Evolutionary conservation across 768 basidiomycete species (phyloP).

Genomic region (Dentipellis fragilis): DNA sequence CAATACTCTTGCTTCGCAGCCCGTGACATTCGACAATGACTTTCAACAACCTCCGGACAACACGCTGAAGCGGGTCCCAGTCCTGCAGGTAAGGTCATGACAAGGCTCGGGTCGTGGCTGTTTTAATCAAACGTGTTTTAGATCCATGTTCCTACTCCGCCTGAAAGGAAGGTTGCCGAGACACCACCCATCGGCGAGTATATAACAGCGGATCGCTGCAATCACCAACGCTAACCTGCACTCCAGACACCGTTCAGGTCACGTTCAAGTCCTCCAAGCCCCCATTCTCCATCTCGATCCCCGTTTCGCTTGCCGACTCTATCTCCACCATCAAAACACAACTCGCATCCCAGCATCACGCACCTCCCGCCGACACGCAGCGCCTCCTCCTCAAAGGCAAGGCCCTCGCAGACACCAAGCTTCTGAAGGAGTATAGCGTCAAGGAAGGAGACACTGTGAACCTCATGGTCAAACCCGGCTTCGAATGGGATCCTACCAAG

Average conservation of each 20-base stretch:
- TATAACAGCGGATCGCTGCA: neutral
- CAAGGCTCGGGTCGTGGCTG: neutral
- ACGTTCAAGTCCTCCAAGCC: constrained; percentile 93
- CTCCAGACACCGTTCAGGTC: constrained; percentile 42
- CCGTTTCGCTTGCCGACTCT: constrained; percentile 73
- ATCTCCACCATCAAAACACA: constrained; percentile 71
- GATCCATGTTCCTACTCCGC: constrained; percentile 54
- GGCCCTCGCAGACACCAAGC: constrained; percentile 78
- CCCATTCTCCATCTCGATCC: constrained; percentile 59
- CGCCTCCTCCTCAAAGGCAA: constrained; percentile 91
- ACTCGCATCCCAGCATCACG: constrained; percentile 54
- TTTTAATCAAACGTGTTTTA: constrained; percentile 16
- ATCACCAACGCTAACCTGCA: constrained; percentile 1
- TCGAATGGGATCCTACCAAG: constrained; percentile 50
- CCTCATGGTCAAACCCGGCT: constrained; percentile 76
- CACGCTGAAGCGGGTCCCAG: constrained; percentile 58
- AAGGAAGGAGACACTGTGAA: constrained; percentile 76
- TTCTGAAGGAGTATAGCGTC: constrained; percentile 85
- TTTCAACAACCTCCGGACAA: constrained; percentile 64
- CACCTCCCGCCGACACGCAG: constrained; percentile 74
- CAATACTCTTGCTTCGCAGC: constrained; percentile 55
- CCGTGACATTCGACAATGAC: constrained; percentile 60
- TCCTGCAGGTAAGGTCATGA: constrained; percentile 45
- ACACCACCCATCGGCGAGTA: constrained; percentile 24
- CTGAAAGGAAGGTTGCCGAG: constrained; percentile 33